phyloP scores from a whole-genome alignment of 768 basidiomycete species.

The Hypholoma fasciculare region DNA sequence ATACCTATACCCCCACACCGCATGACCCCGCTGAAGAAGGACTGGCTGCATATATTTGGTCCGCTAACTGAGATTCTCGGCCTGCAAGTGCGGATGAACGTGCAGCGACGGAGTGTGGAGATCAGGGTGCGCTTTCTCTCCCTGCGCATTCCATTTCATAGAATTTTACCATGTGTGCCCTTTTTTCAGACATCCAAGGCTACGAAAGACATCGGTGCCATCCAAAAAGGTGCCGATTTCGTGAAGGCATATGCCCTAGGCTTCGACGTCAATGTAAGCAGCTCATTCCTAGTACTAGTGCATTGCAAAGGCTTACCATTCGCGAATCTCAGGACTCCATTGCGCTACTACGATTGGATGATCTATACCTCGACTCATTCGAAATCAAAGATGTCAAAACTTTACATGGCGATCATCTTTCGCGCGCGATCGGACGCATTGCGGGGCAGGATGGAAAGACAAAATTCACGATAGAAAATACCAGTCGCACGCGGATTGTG shows the following conservation, averaged over 20 bases:
- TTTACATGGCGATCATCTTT: conserved; percentile 94
- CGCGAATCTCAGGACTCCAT: conserved; percentile 76
- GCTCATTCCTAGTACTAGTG: background rate
- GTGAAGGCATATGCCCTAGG: conserved; percentile 93
- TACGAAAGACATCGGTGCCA: conserved; percentile 87
- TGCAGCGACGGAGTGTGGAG: conserved; percentile 86
- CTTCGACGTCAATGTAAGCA: conserved; percentile 88
- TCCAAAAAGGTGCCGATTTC: conserved; percentile 98
- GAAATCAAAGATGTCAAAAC: conserved; percentile 99
- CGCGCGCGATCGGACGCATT: conserved; percentile 98
- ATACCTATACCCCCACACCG: conserved; percentile 95
- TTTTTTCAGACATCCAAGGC: conserved; percentile 82
- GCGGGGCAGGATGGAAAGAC: conserved; percentile 99
- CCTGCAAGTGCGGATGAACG: conserved; percentile 97
- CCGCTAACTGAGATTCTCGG: conserved; percentile 94
- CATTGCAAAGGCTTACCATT: background rate
- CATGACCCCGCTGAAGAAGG: conserved; percentile 95
- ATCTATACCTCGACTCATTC: conserved; percentile 96
- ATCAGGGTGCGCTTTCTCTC: conserved; percentile 66
- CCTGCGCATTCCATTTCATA: background rate
- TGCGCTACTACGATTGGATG: conserved; percentile 92
- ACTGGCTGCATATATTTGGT: conserved; percentile 94
- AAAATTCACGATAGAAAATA: conserved; percentile 98
- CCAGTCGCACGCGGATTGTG: conserved; percentile 95
- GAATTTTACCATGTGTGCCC: background rate